Evolutionary conservation across 148 eudicot genomes (phyloP).

Genomic region (Vaccinium vitisidaea): DNA sequence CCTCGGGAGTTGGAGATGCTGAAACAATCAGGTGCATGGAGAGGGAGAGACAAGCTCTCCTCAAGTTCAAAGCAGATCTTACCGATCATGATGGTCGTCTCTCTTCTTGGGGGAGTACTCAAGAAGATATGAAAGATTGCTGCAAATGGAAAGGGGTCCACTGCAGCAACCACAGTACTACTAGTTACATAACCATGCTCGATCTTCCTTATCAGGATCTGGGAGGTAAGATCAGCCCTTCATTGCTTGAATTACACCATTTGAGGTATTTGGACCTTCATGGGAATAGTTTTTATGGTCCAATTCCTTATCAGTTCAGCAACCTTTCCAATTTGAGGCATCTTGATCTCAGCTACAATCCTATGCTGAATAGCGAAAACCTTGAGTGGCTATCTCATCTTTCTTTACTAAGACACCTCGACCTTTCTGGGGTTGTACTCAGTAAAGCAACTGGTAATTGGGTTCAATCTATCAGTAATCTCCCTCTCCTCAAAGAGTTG

Average conservation of each 20-base stretch:
- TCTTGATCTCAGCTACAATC: neutral
- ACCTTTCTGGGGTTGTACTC: neutral
- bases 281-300: neutral
- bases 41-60: neutral
- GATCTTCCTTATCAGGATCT: neutral
- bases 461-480: neutral
- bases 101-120: neutral
- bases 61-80: neutral
- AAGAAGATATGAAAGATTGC: neutral
- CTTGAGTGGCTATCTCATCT: conserved; percentile 1
- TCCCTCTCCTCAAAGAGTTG: neutral
- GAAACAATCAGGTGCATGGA: neutral
- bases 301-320: neutral
- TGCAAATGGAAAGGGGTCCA: neutral
- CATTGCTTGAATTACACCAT: neutral
- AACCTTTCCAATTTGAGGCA: neutral
- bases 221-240: neutral
- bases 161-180: neutral
- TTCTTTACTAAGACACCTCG: neutral
- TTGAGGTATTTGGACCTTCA: neutral
- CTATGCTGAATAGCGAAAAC: neutral
- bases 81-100: neutral
- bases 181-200: neutral
- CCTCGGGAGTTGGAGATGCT: neutral
- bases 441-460: neutral